A percentile compares a stretch with the other conserved stretches of the same genome.
Evolutionary conservation across 306 rosid genomes (phyloP).

Genomic region (Trichosanthes truncata): DNA sequence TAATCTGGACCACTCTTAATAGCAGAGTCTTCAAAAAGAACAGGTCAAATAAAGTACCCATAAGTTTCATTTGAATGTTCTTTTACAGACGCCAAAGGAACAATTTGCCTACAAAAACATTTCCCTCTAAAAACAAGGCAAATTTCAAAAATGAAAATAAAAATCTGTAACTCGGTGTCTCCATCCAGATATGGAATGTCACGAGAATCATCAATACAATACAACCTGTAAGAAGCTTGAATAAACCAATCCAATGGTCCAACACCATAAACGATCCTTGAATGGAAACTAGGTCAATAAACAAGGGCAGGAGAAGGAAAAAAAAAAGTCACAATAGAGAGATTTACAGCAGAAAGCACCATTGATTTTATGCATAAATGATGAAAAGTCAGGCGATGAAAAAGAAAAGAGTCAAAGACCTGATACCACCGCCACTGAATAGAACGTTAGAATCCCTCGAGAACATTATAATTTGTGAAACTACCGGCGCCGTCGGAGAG

Average conservation of each 20-base stretch:
- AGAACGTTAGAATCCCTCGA: conserved; percentile 49
- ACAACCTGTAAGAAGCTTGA: not conserved
- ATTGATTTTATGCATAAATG: not conserved
- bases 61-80: not conserved
- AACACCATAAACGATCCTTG: not conserved
- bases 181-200: conserved; percentile 2
- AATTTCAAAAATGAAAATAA: not conserved
- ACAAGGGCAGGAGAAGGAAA: not conserved
- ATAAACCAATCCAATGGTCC: not conserved
- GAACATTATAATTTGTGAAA: conserved; percentile 34
- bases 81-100: not conserved
- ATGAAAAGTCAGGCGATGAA: not conserved
- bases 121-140: not conserved
- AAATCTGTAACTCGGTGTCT: not conserved
- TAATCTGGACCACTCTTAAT: conserved; percentile 4
- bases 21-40: not conserved
- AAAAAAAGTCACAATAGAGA: not conserved
- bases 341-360: not conserved
- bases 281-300: not conserved
- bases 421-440: conserved; percentile 78
- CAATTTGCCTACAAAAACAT: not conserved
- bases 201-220: not conserved
- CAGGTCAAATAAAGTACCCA: not conserved
- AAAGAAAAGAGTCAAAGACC: conserved; percentile 21
- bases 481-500: not conserved